A percentile compares a stretch with the other conserved stretches of the same genome.
phyloP scores from a whole-genome alignment of 1,284 basidiomycete genomes.

The Cryptococcus sp. region DNA sequence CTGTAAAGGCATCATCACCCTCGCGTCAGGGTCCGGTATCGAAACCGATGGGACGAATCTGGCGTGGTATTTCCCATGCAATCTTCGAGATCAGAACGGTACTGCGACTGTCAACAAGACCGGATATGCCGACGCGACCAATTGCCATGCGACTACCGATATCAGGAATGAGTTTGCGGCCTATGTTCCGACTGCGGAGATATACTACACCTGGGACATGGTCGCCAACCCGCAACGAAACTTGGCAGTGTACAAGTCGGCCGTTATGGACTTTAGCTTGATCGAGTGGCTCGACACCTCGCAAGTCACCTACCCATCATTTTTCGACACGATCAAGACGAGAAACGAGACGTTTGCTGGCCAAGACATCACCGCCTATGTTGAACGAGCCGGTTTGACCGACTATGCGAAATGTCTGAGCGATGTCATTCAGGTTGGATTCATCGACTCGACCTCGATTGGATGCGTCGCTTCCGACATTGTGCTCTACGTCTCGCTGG shows the following conservation, averaged over 20 bases:
- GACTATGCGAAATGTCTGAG: constrained; percentile 73
- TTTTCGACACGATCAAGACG: constrained; percentile 73
- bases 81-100: constrained; percentile 71
- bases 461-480: constrained; percentile 93
- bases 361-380: constrained; percentile 77
- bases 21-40: constrained; percentile 63
- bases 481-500: constrained; percentile 88
- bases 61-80: constrained; percentile 93
- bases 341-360: constrained; percentile 69
- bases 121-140: constrained; percentile 58
- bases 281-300: constrained; percentile 74
- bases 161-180: constrained; percentile 53
- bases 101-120: constrained; percentile 61
- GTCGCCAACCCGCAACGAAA: constrained; percentile 65
- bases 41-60: constrained; percentile 49
- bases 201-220: constrained; percentile 90
- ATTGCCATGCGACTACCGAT: constrained; percentile 64
- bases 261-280: constrained; percentile 80
- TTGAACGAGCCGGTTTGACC: constrained; percentile 59
- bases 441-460: constrained; percentile 87
- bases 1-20: constrained; percentile 71
- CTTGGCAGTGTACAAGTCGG: constrained; percentile 87
- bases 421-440: constrained; percentile 81
- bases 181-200: constrained; percentile 63
- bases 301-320: constrained; percentile 70